These are phyloP conservation scores for Jamesozyma lodderae DNA, from an alignment of 805 yeast genomes.

Conservation along the genomic window DNA sequence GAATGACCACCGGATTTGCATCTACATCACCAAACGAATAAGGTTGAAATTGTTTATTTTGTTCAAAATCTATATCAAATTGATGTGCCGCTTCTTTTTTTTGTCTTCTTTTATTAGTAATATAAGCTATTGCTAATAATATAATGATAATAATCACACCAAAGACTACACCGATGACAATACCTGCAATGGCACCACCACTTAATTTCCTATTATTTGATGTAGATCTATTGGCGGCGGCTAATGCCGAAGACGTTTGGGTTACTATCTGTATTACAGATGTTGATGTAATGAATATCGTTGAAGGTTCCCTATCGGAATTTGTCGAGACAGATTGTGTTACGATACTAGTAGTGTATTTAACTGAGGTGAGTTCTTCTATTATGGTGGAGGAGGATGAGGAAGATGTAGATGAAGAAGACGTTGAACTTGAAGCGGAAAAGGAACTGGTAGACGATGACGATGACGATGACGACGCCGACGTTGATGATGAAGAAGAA, in stretches of 20 bases:
- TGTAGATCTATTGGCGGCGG: neutral
- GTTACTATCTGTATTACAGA: slow-evolving; percentile 18
- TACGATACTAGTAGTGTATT: slow-evolving; percentile 18
- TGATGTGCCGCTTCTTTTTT: too few species aligned
- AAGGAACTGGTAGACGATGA: too few species aligned
- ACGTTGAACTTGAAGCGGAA: slow-evolving; percentile 6
- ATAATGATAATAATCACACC: slow-evolving; percentile 35
- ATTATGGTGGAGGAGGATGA: too few species aligned
- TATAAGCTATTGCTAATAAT: slow-evolving; percentile 32
- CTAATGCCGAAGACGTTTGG: slow-evolving; percentile 2
- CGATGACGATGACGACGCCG: slow-evolving; percentile 7
- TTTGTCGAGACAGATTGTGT: slow-evolving; percentile 21
- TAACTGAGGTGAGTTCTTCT: slow-evolving; percentile 16
- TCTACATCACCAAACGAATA: slow-evolving; percentile 30
- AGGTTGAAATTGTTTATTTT: slow-evolving; percentile 29
- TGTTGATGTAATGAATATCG: slow-evolving; percentile 23
- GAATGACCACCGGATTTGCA: slow-evolving; percentile 19
- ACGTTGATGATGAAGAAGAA: slow-evolving; percentile 1
- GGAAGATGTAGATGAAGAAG: too few species aligned
- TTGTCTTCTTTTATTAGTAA: too few species aligned
- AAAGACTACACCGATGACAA: slow-evolving; percentile 45
- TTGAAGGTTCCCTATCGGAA: slow-evolving; percentile 12
- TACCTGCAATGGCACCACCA: slow-evolving; percentile 52
- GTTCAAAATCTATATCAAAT: slow-evolving; percentile 27
- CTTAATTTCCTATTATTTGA: slow-evolving; percentile 10